phyloP scores from a whole-genome alignment of 306 rosid genomes.

The Sophora flavescens region DNA sequence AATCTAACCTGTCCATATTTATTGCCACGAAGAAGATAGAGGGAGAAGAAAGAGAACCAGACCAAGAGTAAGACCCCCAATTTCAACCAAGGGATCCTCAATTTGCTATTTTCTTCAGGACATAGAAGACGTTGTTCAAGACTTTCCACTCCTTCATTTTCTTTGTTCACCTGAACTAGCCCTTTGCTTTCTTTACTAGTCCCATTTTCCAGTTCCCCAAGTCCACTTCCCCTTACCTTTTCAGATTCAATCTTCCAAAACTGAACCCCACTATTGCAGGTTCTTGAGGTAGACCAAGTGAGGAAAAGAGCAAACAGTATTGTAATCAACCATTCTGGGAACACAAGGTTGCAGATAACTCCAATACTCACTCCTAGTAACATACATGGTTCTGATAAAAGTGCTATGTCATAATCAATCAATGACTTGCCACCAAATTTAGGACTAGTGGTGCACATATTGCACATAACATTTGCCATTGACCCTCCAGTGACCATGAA shows the following conservation, averaged over 20 bases:
- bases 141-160: slow-evolving; percentile 40
- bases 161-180: slow-evolving; percentile 28
- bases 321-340: slow-evolving; percentile 89
- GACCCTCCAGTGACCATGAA: slow-evolving; percentile 97
- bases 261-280: slow-evolving; percentile 65
- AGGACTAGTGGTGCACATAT: slow-evolving; percentile 52
- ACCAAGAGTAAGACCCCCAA: slow-evolving; percentile 67
- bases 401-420: slow-evolving; percentile 80
- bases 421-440: slow-evolving; percentile 60
- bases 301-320: slow-evolving; percentile 75
- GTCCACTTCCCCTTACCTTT: slow-evolving; percentile 49
- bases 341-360: slow-evolving; percentile 79
- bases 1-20: slow-evolving; percentile 67
- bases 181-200: slow-evolving; percentile 39
- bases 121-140: slow-evolving; percentile 61
- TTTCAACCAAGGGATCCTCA: slow-evolving; percentile 72
- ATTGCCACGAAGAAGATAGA: slow-evolving; percentile 85
- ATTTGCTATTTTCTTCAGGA: slow-evolving; percentile 26
- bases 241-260: slow-evolving; percentile 74
- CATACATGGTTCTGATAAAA: slow-evolving; percentile 83
- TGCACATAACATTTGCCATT: slow-evolving; percentile 71
- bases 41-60: slow-evolving; percentile 76
- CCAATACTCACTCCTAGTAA: slow-evolving; percentile 86
- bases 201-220: slow-evolving; percentile 51
- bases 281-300: slow-evolving; percentile 85